Evolutionary conservation across 306 rosid genomes (phyloP).

Genomic region (Astragalus membranaceus): DNA sequence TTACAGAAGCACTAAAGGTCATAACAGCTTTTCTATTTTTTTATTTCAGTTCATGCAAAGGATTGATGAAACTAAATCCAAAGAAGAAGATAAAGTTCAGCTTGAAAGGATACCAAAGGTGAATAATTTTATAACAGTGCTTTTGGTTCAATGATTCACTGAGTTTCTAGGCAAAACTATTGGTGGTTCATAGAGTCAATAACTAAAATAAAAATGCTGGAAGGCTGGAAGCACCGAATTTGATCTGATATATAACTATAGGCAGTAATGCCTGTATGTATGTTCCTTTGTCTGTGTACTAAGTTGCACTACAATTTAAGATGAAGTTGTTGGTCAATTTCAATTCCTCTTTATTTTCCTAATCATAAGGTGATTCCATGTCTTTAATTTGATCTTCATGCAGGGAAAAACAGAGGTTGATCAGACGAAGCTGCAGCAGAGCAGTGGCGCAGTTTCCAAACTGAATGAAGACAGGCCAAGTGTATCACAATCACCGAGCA

Average conservation of each 20-base stretch:
- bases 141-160: conserved; percentile 1
- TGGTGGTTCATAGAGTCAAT: background rate
- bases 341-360: background rate
- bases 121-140: background rate
- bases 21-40: conserved; percentile 12
- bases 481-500: conserved; percentile 26
- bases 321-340: background rate
- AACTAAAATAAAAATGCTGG: background rate
- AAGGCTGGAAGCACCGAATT: background rate
- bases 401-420: conserved; percentile 42
- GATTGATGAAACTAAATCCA: conserved; percentile 48
- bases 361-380: background rate
- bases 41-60: conserved; percentile 59
- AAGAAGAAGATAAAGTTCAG: conserved; percentile 49
- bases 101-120: conserved; percentile 54
- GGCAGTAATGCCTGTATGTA: background rate
- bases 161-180: conserved; percentile 3
- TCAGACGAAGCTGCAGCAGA: conserved; percentile 34
- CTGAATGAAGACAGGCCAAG: conserved; percentile 29
- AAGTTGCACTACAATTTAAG: background rate
- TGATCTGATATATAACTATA: background rate
- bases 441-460: conserved; percentile 35
- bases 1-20: background rate
- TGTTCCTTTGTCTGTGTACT: background rate
- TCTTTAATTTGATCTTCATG: conserved; percentile 13